Percentiles rank a stretch among this genome's conserved stretches.
Evolutionary conservation across 2,329 filamentous ascomycete genomes (phyloP).

Genomic region (Arthrinium phaeospermum): DNA sequence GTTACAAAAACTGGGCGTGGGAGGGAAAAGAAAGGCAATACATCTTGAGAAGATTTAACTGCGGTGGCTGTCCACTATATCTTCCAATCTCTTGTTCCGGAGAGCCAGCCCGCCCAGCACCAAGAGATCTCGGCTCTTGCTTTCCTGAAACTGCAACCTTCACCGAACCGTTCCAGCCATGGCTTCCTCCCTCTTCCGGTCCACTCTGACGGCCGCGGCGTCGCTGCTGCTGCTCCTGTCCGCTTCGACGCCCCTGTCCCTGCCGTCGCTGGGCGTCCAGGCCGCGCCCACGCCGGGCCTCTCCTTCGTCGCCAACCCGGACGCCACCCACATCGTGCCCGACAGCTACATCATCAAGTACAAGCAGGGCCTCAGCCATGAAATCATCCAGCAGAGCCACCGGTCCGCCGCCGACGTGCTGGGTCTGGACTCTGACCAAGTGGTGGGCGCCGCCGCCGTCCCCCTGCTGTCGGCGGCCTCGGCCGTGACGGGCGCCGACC

Average conservation of each 20-base stretch:
- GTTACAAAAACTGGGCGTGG: background rate
- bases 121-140: background rate
- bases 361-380: background rate
- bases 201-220: background rate
- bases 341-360: slow-evolving; percentile 19
- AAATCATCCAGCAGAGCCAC: background rate
- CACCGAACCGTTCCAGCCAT: background rate
- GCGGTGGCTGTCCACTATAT: background rate
- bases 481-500: too few species aligned
- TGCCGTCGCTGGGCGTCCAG: background rate
- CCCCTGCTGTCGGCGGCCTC: background rate
- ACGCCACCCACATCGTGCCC: slow-evolving; percentile 12
- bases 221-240: background rate
- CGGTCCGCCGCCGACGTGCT: background rate
- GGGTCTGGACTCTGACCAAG: too few species aligned
- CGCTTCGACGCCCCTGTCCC: too few species aligned
- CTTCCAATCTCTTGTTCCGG: background rate
- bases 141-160: background rate
- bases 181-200: slow-evolving; percentile 12
- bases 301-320: background rate
- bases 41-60: background rate
- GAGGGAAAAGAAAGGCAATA: background rate
- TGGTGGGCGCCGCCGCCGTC: background rate
- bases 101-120: background rate
- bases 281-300: background rate